phyloP scores from a whole-genome alignment of 768 basidiomycete genomes.

The Termitomyces heimii region DNA sequence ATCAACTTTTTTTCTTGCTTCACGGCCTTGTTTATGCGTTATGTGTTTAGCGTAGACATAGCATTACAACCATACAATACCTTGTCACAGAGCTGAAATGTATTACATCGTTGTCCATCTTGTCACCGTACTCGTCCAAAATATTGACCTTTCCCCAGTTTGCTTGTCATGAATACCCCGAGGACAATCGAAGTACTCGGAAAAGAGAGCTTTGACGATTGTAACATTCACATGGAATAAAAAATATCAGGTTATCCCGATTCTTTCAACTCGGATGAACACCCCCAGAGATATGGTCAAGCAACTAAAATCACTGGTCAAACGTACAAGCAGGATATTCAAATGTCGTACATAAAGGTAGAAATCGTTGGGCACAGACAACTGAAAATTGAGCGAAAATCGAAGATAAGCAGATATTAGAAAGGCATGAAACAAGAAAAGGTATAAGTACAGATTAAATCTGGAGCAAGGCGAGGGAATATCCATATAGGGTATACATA shows the following conservation, averaged over 20 bases:
- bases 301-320: background rate
- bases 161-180: too few species aligned
- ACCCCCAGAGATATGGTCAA: background rate
- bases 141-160: too few species aligned
- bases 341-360: background rate
- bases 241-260: background rate
- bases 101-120: too few species aligned
- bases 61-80: background rate
- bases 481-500: conserved; percentile 4
- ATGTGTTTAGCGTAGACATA: background rate
- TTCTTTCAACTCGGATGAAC: background rate
- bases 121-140: background rate
- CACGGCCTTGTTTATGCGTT: too few species aligned
- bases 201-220: background rate
- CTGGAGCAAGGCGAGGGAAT: background rate
- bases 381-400: background rate
- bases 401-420: background rate
- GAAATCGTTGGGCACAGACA: background rate
- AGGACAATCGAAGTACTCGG: too few species aligned
- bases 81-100: background rate
- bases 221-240: background rate
- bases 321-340: background rate
- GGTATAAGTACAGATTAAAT: conserved; percentile 3
- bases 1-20: background rate
- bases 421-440: background rate